Base-by-base conservation (phyloP, 1,284 basidiomycete species). In the Cryptococcus sp. region DNA sequence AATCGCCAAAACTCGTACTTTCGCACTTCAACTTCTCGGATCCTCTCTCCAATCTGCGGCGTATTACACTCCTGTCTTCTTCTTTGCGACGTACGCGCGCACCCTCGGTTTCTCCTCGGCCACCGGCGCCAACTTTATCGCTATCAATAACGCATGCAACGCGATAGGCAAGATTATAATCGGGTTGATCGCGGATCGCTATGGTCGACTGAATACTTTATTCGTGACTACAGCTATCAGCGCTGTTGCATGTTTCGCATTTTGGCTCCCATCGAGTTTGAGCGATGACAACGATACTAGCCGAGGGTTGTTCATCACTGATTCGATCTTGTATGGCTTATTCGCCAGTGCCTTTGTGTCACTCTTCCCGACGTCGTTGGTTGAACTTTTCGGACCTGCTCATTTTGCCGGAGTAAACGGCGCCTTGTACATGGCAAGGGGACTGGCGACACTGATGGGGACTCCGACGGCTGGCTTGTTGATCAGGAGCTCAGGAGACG, bases 181-280 rank as follows among this genome's bases (percentile, higher is more conserved):
- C 11, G 72, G 70, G 39, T 48, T 70, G 5, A 37, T 72, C 1
- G 73, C 74, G 0, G 72, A 74, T 46, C 55, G 59, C 9, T 55
- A 60, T 5, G 74, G 74, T 1, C 58, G 60, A n/a, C 59, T 74
- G 53, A 73, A 75, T 61, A 64, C 66, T 28, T 59, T 75, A 22
- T 51, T 73, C 3, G 54, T 69, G 2, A 63, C 65, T 13, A 67
- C 69, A 0, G 48, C 58, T 14, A 49, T 67, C 19, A 63, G 62
- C 2, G 63, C 66, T 5, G 43, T 70, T 4, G 54, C 64, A 11
- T 60, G 59, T 28, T 63, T 70, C 19, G 54, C 46, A 11, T 57
- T 69, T 37, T 69, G 66, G 65, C 47, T 64, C 23, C 64, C 65
- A 2, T 60, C 56, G 4, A 64, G 55, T 22, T 32, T 63, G 7